Base-by-base conservation (phyloP, 805 yeast genomes). In the Metschnikowia cerradonensis region DNA sequence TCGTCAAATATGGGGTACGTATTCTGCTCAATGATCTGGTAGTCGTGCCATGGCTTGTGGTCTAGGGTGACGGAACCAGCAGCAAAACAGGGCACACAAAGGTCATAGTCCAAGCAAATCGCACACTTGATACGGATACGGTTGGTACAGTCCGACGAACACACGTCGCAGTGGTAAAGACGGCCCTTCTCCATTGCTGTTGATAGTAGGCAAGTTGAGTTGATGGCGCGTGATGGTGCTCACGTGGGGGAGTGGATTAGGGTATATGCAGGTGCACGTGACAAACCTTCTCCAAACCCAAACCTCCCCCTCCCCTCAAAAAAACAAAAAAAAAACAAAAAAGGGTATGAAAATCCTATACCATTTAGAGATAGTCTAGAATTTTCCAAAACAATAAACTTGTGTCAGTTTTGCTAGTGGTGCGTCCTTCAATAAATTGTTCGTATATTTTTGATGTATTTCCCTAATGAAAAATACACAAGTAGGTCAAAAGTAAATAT, bases 31-130 rank as follows among this genome's bases (percentile, higher is more conserved):
- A 92, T 84, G 14, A 94, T 88, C 61, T 83, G 81, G 66, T 94
- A 94, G 63, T 88, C 95, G 66, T 94, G 99, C 78, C 83, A 88
- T 10, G 99, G 98, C 66, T 90, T 85, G 72, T 94, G 99, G 54
- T 81, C 84, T 2, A 90, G 95, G 3, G 94, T 80, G 20, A 80
- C 72, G 14, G 80, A 72, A 13, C 99, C 99, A 50, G 83, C 80
- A 2, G 96, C 85, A 71, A 94, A 94, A 67, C 99, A 94, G 2
- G 96, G 96, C 4, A 95, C 98, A 75, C 99, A 94, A n/a, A 94
- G 73, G 66, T 94, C 99, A 62, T 92, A 94, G 67, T 92, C 98
- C 3, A 82, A 75, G 69, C 99, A 95, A 33, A 83, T 85, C 0
- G 97, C 98, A 75, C 99, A 94, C 47, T 87, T 78, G 44, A 94